Conservation (phyloP, 2,329 filamentous ascomycete genomes). For the Cyanodermella asteris region DNA sequence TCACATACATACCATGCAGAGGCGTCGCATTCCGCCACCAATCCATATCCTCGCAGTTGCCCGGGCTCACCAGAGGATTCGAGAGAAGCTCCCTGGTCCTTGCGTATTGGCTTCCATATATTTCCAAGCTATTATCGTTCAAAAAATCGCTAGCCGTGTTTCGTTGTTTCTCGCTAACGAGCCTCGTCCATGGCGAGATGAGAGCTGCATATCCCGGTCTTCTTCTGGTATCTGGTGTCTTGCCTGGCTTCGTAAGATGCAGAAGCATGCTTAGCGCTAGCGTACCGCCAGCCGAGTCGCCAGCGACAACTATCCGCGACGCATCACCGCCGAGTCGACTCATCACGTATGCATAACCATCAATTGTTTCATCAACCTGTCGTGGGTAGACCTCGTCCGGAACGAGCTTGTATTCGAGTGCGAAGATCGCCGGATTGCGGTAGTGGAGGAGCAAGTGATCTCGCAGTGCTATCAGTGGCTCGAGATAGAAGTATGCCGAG, state of each 20-base stretch:
- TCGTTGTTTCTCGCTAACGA: conserved; percentile 44
- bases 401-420: conserved; percentile 60
- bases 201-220: conserved; percentile 42
- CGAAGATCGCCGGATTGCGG: conserved; percentile 55
- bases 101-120: conserved; percentile 49
- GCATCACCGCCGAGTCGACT: conserved; percentile 33
- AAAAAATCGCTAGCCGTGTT: conserved; percentile 59
- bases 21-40: conserved; percentile 50
- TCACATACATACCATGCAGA: conserved; percentile 42
- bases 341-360: conserved; percentile 50
- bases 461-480: conserved; percentile 52
- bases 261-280: conserved; percentile 53
- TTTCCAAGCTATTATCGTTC: conserved; percentile 40
- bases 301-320: conserved; percentile 45
- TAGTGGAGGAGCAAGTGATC: conserved; percentile 45
- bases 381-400: conserved; percentile 51
- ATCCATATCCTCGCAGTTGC: conserved; percentile 39
- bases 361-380: conserved; percentile 47
- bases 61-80: conserved; percentile 46
- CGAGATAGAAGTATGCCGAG: conserved; percentile 62
- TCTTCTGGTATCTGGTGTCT: conserved; percentile 14
- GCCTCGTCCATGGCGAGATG: conserved; percentile 62
- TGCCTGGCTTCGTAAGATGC: conserved; percentile 32
- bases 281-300: conserved; percentile 61
- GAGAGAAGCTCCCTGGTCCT: conserved; percentile 26